phyloP scores from a whole-genome alignment of 768 basidiomycete species.

The Lactarius hatsudake region DNA sequence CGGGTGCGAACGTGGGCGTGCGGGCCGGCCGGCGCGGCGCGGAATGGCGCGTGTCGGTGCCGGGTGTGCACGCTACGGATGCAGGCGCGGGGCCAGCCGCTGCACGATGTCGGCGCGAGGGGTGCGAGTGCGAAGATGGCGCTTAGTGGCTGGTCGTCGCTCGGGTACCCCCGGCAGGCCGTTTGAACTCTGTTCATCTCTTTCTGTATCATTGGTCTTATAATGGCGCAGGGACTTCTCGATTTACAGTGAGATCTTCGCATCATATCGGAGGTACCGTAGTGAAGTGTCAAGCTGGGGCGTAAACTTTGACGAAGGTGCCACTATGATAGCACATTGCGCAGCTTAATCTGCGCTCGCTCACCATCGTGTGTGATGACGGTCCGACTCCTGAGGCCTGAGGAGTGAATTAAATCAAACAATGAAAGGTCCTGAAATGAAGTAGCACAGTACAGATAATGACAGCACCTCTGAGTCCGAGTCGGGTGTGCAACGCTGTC shows the following conservation, averaged over 20 bases:
- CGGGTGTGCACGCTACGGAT: conserved; percentile 20
- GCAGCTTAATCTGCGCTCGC: neutral
- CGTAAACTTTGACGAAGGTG: neutral
- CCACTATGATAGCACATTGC: neutral
- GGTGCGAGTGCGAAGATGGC: neutral
- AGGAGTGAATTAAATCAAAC: neutral
- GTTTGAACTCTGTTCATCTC: neutral
- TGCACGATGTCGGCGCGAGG: conserved; percentile 8
- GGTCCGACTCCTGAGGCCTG: neutral
- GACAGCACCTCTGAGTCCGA: too few species aligned
- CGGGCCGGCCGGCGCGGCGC: neutral
- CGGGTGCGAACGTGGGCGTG: neutral
- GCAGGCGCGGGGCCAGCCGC: conserved; percentile 17
- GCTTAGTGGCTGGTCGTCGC: neutral
- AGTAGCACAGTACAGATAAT: neutral
- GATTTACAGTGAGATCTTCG: neutral
- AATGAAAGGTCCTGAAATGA: neutral
- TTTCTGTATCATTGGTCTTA: neutral
- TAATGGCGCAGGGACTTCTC: too few species aligned
- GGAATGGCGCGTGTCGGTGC: conserved; percentile 17
- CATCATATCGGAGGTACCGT: neutral
- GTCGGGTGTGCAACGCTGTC: too few species aligned
- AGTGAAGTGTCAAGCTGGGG: neutral
- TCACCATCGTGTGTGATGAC: neutral
- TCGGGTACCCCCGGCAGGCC: neutral